Percentiles rank a stretch among this genome's conserved stretches.
phyloP scores from a whole-genome alignment of 768 basidiomycete species.

The Mycena alexandri region DNA sequence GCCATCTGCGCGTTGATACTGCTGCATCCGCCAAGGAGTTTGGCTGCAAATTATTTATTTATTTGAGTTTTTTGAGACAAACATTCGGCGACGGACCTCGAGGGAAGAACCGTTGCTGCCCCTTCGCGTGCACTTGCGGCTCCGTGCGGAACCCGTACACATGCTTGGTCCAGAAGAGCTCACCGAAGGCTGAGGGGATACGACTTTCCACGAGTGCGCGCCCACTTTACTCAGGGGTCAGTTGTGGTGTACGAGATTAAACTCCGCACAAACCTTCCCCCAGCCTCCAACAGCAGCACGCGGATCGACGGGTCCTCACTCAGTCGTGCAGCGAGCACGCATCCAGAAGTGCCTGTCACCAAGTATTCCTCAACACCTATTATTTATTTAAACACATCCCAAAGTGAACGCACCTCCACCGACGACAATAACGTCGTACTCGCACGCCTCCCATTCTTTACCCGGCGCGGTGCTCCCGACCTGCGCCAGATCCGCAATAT shows the following conservation, averaged over 20 bases:
- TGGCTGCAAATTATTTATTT: constrained; percentile 55
- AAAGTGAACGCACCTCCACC: constrained; percentile 61
- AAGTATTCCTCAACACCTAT: constrained; percentile 16
- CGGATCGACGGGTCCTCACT: constrained; percentile 66
- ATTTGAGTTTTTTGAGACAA: background rate
- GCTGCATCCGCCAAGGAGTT: constrained; percentile 77
- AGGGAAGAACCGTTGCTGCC: constrained; percentile 70
- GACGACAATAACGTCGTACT: constrained; percentile 66
- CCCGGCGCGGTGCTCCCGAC: constrained; percentile 22
- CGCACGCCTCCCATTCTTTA: constrained; percentile 16
- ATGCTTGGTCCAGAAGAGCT: constrained; percentile 60
- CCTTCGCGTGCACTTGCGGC: constrained; percentile 63
- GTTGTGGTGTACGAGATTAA: background rate
- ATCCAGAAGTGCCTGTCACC: constrained; percentile 67
- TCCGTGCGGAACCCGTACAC: constrained; percentile 70
- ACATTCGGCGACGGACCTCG: constrained; percentile 57
- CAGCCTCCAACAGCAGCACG: constrained; percentile 72
- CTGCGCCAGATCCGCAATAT: constrained; percentile 29
- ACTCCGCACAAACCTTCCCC: constrained; percentile 61
- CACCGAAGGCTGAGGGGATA: constrained; percentile 58
- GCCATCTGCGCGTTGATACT: constrained; percentile 74
- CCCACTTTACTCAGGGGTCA: constrained; percentile 51
- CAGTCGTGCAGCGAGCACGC: constrained; percentile 69
- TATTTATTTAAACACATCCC: background rate
- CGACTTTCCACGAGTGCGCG: constrained; percentile 54